Base-by-base conservation (phyloP, 805 yeast genomes). In the Scheffersomyces stipitis region DNA sequence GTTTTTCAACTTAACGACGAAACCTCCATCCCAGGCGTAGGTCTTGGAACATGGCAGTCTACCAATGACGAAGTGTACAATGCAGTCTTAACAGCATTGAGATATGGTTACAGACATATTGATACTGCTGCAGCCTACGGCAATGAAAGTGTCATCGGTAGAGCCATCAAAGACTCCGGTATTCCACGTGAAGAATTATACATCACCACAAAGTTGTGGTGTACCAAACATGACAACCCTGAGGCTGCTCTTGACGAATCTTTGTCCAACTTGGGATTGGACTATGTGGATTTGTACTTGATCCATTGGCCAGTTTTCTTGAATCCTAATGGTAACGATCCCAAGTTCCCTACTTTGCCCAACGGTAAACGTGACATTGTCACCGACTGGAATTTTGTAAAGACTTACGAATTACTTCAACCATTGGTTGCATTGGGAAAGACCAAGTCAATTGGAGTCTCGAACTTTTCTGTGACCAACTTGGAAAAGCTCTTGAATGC, bases 271-370 rank as follows among this genome's bases (percentile, higher is more conserved):
- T 66, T 86, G 40, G 81, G 80, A 1, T 54, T 86, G 48, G 91
- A 82, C 28, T 86, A 86, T 51, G 81, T 86, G 34, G 95, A 86
- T 56, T 64, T 86, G 38, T 80, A 81, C 54, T 70, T 87, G 52
- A 73, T 86, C 57, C 95, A 86, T 60, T 86, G 93, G 93, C 96
- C 96, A 4, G 74, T 76, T 26, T 66, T 81, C 13, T 59, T 78
- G 40, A 72, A 69, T 31, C 61, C 70, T 13, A 31, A 27, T 4
- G 36, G 36, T 17, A 33, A 33, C 10, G 24, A 20, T 20, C 24
- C 24, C 10, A 51, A 44, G 41, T 51, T 68, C 30, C 73, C 75
- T 33, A 52, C 44, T 14, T 52, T 48, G 29, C 60, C 60, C 29
- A 54, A 54, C 49, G 75, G 69, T 5, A 58, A 58, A 17, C 60